Percentiles rank a stretch among this genome's conserved stretches.
phyloP scores from a whole-genome alignment of 768 basidiomycete species.

The Amanita rimosa region DNA sequence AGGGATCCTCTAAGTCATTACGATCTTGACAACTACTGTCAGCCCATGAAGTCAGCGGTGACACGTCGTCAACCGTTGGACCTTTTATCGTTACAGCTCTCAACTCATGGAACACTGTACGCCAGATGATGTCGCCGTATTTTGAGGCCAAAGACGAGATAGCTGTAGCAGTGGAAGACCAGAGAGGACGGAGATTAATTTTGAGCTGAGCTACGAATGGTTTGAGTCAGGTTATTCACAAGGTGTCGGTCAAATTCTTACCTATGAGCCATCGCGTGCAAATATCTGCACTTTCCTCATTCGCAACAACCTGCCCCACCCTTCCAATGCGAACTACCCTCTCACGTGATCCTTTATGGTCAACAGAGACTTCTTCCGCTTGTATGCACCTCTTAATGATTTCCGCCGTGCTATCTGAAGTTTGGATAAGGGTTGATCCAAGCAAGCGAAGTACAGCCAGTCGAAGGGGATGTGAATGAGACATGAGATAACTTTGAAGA shows the following conservation, averaged over 20 bases:
- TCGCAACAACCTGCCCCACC: slow-evolving; percentile 52
- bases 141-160: slow-evolving; percentile 39
- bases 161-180: slow-evolving; percentile 70
- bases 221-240: neutral
- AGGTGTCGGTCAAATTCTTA: slow-evolving; percentile 18
- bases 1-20: slow-evolving; percentile 25
- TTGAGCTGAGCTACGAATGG: slow-evolving; percentile 67
- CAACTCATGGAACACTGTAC: slow-evolving; percentile 53
- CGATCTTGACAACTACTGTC: neutral
- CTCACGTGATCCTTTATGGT: slow-evolving; percentile 75
- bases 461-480: slow-evolving; percentile 61
- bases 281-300: slow-evolving; percentile 48
- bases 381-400: slow-evolving; percentile 58
- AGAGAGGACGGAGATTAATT: slow-evolving; percentile 85
- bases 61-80: slow-evolving; percentile 5
- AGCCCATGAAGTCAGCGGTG: neutral
- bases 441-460: slow-evolving; percentile 55
- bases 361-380: slow-evolving; percentile 72
- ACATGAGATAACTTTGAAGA: slow-evolving; percentile 49
- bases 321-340: slow-evolving; percentile 69
- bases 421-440: slow-evolving; percentile 35
- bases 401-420: slow-evolving; percentile 32
- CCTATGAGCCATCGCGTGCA: slow-evolving; percentile 67
- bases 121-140: slow-evolving; percentile 70
- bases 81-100: slow-evolving; percentile 19